Conservation (phyloP, 495 filamentous ascomycete genomes). For the Platismatia glauca region DNA sequence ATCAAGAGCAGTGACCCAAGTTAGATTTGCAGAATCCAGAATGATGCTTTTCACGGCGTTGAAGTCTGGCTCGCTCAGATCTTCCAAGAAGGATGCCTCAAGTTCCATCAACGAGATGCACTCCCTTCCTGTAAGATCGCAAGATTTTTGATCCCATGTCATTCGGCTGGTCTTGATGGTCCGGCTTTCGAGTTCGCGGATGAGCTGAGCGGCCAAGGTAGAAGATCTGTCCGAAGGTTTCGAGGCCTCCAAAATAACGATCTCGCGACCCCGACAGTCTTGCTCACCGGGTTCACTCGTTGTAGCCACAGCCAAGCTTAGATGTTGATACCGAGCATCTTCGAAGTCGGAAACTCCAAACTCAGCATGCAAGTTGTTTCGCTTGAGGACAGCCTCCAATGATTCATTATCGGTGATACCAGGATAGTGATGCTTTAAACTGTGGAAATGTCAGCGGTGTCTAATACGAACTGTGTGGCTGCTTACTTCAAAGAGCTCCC, state of each 20-base stretch:
- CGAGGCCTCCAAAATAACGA: slow-evolving; percentile 21
- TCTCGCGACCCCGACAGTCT: slow-evolving; percentile 17
- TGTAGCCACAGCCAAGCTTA: background rate
- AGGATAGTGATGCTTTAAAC: background rate
- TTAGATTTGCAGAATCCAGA: slow-evolving; percentile 21
- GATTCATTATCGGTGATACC: background rate
- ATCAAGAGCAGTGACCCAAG: slow-evolving; percentile 34
- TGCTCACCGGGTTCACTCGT: background rate
- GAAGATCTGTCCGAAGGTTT: slow-evolving; percentile 7
- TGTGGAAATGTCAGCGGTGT: background rate
- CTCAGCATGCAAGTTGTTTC: slow-evolving; percentile 2
- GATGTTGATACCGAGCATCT: background rate
- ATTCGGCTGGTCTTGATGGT: background rate
- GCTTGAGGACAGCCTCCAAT: slow-evolving; percentile 5
- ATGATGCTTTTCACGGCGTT: slow-evolving; percentile 29
- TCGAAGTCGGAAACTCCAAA: slow-evolving; percentile 4
- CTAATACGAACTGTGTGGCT: background rate
- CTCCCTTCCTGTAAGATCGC: background rate
- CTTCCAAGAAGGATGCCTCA: slow-evolving; percentile 29
- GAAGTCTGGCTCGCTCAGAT: slow-evolving; percentile 26
- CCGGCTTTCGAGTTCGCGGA: background rate
- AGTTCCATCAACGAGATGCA: slow-evolving; percentile 31
- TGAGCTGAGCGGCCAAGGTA: background rate
- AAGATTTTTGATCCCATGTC: background rate
- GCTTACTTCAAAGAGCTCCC: slow-evolving; percentile 21